A percentile compares a stretch with the other conserved stretches of the same genome.
These are phyloP conservation scores for Saitozyma sp. DNA, from an alignment of 768 basidiomycete genomes.

Conservation along the genomic window DNA sequence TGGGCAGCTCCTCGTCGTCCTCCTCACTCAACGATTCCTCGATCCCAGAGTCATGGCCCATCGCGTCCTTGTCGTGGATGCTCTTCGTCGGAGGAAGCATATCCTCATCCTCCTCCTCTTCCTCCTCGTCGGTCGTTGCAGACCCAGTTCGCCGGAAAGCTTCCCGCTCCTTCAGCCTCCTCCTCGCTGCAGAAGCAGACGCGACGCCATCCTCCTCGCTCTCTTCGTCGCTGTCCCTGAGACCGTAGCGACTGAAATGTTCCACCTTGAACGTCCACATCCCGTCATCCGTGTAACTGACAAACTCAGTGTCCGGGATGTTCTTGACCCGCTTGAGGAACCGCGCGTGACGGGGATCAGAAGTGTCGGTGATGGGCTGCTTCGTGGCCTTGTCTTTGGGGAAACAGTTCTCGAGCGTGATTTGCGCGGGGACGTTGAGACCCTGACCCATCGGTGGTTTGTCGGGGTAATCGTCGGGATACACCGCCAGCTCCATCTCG, in stretches of 20 bases:
- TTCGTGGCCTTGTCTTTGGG: slow-evolving; percentile 86
- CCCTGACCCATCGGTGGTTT: slow-evolving; percentile 82
- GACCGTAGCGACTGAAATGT: slow-evolving; percentile 65
- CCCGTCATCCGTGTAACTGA: slow-evolving; percentile 73
- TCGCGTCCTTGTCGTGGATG: slow-evolving; percentile 11
- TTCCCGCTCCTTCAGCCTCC: slow-evolving; percentile 1
- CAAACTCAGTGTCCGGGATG: slow-evolving; percentile 83
- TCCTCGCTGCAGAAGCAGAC: background rate
- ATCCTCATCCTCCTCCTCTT: slow-evolving; percentile 31
- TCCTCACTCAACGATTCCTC: slow-evolving; percentile 24
- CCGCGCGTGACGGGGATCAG: slow-evolving; percentile 71
- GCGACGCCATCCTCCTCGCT: slow-evolving; percentile 7
- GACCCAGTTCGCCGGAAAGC: background rate
- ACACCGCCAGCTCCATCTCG: slow-evolving; percentile 88
- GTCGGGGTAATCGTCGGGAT: slow-evolving; percentile 84
- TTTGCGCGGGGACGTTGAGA: slow-evolving; percentile 79
- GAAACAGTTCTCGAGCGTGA: slow-evolving; percentile 80
- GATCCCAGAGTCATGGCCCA: slow-evolving; percentile 16
- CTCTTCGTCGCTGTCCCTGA: slow-evolving; percentile 40
- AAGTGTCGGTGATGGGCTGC: slow-evolving; percentile 80
- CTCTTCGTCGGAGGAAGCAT: slow-evolving; percentile 31
- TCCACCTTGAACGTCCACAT: slow-evolving; percentile 93
- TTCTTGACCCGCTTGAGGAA: slow-evolving; percentile 73
- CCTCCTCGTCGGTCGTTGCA: slow-evolving; percentile 14
- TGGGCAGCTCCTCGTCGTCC: slow-evolving; percentile 10